These are phyloP conservation scores for Coemansia sp. DNA, from an alignment of 192 early-diverging fungal species.

Conservation along the genomic window DNA sequence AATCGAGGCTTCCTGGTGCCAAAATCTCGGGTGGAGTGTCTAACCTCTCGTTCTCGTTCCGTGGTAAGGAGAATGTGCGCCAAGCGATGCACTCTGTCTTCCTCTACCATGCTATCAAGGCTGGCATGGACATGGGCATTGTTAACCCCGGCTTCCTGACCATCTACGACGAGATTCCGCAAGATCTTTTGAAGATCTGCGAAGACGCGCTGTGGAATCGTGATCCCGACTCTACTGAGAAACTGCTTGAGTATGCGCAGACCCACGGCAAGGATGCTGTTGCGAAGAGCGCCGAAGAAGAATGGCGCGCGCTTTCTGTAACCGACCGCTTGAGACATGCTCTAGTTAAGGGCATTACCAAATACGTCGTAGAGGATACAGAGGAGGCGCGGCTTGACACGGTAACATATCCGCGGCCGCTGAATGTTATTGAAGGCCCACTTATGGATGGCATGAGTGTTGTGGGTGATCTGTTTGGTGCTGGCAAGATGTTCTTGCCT, in stretches of 20 bases:
- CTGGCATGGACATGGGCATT: conserved; percentile 97
- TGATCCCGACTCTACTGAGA: conserved; percentile 88
- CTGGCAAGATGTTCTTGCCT: conserved; percentile 97
- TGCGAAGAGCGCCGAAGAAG: conserved; percentile 77
- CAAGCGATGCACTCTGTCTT: conserved; percentile 98
- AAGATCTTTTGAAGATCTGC: conserved; percentile 88
- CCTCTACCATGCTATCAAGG: conserved; percentile 78
- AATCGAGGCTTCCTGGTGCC: conserved; percentile 78
- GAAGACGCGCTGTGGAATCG: conserved; percentile 93
- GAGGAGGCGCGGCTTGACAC: conserved; percentile 85
- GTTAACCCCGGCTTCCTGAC: conserved; percentile 96
- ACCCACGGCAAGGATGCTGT: conserved; percentile 66
- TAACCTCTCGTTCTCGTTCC: conserved; percentile 97
- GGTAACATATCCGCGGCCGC: conserved; percentile 76
- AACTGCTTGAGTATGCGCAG: conserved; percentile 88
- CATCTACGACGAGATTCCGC: conserved; percentile 94
- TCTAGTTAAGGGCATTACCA: conserved; percentile 92
- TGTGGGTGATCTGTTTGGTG: conserved; percentile 93
- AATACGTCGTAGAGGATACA: conserved; percentile 88
- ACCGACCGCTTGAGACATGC: conserved; percentile 76
- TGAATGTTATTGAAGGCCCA: conserved; percentile 96
- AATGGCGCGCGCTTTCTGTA: conserved; percentile 78
- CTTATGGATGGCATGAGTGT: conserved; percentile 93
- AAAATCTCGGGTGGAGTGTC: conserved; percentile 96
- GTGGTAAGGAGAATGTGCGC: conserved; percentile 88